Evolutionary conservation across 805 yeast species (phyloP).

Genomic region (Starmerella vaccinii): DNA sequence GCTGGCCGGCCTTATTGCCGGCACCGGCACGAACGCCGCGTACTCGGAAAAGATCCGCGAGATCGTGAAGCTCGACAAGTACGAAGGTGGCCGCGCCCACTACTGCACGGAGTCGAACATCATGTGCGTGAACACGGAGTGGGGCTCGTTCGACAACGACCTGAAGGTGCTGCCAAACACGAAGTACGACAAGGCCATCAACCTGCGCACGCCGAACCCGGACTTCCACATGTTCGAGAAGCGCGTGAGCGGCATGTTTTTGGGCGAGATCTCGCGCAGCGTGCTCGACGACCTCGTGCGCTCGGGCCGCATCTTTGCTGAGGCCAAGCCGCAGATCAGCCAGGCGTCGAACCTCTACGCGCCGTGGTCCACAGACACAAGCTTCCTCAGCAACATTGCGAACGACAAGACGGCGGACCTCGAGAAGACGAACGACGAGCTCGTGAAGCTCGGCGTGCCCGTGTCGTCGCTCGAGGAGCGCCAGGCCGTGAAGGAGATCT

Average conservation of each 20-base stretch:
- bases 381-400: constrained; percentile 76
- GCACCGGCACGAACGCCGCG: constrained; percentile 97
- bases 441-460: constrained; percentile 50
- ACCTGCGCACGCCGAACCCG: constrained; percentile 63
- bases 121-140: constrained; percentile 91
- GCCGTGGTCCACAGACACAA: constrained; percentile 71
- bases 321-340: constrained; percentile 19
- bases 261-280: constrained; percentile 80
- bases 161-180: constrained; percentile 66
- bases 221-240: constrained; percentile 90
- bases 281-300: constrained; percentile 54
- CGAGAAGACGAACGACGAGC: constrained; percentile 19
- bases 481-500: constrained; percentile 55
- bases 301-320: constrained; percentile 45
- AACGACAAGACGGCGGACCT: constrained; percentile 71
- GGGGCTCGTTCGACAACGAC: constrained; percentile 94
- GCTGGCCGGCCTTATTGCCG: constrained; percentile 81
- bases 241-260: constrained; percentile 81
- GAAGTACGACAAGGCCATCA: constrained; percentile 62
- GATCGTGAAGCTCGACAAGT: constrained; percentile 45
- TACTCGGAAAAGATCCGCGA: constrained; percentile 68
- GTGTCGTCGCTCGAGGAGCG: constrained; percentile 65
- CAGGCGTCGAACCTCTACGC: constrained; percentile 32
- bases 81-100: constrained; percentile 37
- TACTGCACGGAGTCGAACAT: constrained; percentile 30